Evolutionary conservation across 1,139 yeast genomes (phyloP).

Genomic region (Geotrichum klebahnii): DNA sequence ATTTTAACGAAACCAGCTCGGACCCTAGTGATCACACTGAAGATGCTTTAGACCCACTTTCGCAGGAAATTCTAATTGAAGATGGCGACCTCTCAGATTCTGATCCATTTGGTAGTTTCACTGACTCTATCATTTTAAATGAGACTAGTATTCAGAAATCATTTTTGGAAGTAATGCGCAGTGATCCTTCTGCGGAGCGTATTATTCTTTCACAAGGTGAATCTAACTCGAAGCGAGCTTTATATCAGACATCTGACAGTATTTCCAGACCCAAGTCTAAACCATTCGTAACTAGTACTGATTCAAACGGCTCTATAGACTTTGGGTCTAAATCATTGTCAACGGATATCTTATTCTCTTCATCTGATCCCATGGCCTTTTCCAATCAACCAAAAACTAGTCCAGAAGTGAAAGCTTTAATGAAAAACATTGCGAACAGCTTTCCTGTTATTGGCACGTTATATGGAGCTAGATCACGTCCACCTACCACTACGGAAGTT

Average conservation of each 20-base stretch:
- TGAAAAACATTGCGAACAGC: not conserved
- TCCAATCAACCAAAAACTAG: not conserved
- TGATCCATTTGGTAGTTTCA: slow-evolving; percentile 7
- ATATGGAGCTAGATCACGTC: slow-evolving; percentile 16
- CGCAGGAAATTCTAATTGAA: not conserved
- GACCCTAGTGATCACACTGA: not conserved
- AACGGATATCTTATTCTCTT: not conserved
- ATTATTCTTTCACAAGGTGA: slow-evolving; percentile 10
- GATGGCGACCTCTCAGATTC: not conserved
- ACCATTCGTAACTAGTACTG: no score
- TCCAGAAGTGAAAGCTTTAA: not conserved
- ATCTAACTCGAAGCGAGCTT: not conserved
- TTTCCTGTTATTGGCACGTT: not conserved
- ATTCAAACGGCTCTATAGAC: not conserved
- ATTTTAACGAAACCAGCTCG: not conserved
- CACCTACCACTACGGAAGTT: slow-evolving; percentile 34
- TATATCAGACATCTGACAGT: slow-evolving; percentile 1
- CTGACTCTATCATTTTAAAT: slow-evolving; percentile 9
- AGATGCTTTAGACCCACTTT: slow-evolving; percentile 1
- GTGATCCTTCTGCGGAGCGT: slow-evolving; percentile 1
- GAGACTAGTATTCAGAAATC: slow-evolving; percentile 13
- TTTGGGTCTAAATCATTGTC: not conserved
- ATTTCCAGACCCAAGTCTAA: not conserved
- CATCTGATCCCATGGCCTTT: not conserved
- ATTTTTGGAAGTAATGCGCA: slow-evolving; percentile 6